Evolutionary conservation across 352 stramenopile species (phyloP), one percentile per base, ranked within the genome.

Genomic region (Poterioochromonas sp.): DNA sequence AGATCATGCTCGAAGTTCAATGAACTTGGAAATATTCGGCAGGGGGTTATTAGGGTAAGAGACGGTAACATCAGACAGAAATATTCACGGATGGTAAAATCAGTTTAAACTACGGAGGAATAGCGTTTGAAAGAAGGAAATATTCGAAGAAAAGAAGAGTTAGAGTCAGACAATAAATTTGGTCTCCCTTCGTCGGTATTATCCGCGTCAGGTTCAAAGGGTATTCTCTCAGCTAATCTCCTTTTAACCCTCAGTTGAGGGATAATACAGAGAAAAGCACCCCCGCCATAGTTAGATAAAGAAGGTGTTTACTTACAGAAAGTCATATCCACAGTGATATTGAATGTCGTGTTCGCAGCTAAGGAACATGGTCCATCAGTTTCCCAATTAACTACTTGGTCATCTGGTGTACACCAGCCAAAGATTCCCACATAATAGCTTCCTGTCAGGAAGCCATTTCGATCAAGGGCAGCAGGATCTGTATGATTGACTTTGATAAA

Each of bases 371-470:
- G 51, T 12, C 51, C 51, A 62, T 62, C 51, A 34, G 51, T 62
- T 34, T 8, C 51, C 12, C 29, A 32, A 62, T 62, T 62, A 8
- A 29, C 26, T 34, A 62, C 51, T 12, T 32, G 2, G 5, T 41
- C 34, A 65, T 65, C 54, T 11, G 54, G 54, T 41, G 54, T 65
- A 22, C 54, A 65, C 54, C 54, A 65, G 20, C 54, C 54, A 65
- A 29, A 65, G 0, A 65, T 32, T 20, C 54, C 54, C 26, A 65
- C n/a, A 65, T 65, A 65, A 41, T 41, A 65, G 22, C 32, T 37
- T 12, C 54, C 54, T 22, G 29, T 26, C 2, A 37, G 32, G 40
- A 29, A 65, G 29, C 26, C 15, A 62, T 62, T 12, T 32, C 2
- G 51, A 62, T 62, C 51, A 8, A 8, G 12, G 8, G 51, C 51